A percentile compares a stretch with the other conserved stretches of the same genome.
Conservation (phyloP, 805 yeast species). For the Brettanomyces nanus region DNA sequence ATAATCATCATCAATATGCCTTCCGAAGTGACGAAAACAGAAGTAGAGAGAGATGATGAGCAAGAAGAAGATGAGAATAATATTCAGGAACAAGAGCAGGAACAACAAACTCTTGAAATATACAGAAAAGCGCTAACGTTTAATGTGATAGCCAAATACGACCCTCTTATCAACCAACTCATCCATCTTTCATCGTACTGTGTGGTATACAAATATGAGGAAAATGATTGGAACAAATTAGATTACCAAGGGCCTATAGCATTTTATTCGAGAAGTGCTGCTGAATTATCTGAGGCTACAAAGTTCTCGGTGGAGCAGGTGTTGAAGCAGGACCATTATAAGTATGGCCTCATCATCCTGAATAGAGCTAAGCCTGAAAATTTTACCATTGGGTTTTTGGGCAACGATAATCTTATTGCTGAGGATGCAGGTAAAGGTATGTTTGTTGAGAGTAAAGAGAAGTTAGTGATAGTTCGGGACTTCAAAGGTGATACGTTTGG, state of each 20-base stretch:
- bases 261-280: constrained; percentile 36
- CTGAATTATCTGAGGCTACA: constrained; percentile 1
- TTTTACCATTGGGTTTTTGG: constrained; percentile 61
- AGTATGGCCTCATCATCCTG: constrained; percentile 62
- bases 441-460: constrained; percentile 62
- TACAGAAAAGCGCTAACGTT: constrained; percentile 63
- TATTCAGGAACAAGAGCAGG: constrained; percentile 33
- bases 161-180: constrained; percentile 60
- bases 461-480: constrained; percentile 61
- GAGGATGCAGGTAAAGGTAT: constrained; percentile 30
- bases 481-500: constrained; percentile 67
- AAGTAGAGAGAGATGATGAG: background rate
- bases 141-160: constrained; percentile 72
- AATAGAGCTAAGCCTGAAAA: constrained; percentile 64
- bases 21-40: background rate
- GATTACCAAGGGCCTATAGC: constrained; percentile 68
- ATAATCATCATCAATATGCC: background rate
- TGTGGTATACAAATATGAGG: constrained; percentile 58
- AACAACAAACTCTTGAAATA: constrained; percentile 46
- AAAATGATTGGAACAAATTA: constrained; percentile 61
- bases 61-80: background rate
- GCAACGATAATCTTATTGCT: constrained; percentile 35
- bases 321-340: constrained; percentile 35
- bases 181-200: constrained; percentile 65
- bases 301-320: constrained; percentile 20